Base-by-base conservation (phyloP, 1,284 basidiomycete genomes). In the Sphaerobolus stellatus region DNA sequence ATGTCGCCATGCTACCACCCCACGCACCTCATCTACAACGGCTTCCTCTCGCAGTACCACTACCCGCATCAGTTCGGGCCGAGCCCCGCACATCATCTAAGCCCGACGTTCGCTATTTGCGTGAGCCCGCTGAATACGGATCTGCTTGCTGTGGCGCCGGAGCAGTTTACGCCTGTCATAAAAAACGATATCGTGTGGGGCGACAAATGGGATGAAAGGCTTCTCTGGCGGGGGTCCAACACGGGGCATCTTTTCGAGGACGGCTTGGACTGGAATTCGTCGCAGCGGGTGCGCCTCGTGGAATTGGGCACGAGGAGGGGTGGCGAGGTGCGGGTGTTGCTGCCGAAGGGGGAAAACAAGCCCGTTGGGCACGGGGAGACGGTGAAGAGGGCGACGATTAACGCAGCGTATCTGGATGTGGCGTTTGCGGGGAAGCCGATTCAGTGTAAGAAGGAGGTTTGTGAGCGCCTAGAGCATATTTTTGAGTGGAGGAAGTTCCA, bases 151-250 rank as follows among this genome's bases (percentile, higher is more conserved):
- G 79, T 83, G 3, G 72, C 75, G 43, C 73, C 72, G 0, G 76
- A 78, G 45, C 71, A 73, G 49, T 80, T 75, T 59, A 59, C 66
- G 1, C 66, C 70, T 28, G 71, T 77, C 18, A 61, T 70, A 0
- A 71, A 70, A 0, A 65, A 75, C 45, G 82, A 86, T 62, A 74
- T 79, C 0, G 67, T 65, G 0, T 88, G 83, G 80, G 78, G 79
- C 28, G 70, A 76, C 20, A 86, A 82, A 68, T 59, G 68, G 5
- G 78, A 86, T 55, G 77, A 82, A 36, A 64, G 79, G 28, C 62
- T 88, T 28, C 66, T 79, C 22, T 88, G 86, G 86, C 74, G 86
- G 18, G 86, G 86, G 3, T 79, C 76, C 47, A 84, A 79, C 48
- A 88, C 86, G 0, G 86, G 86, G 1, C 85, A 86, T 43, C 74